Conservation (phyloP, 768 basidiomycete species). For the Mycena albidolilacea region DNA sequence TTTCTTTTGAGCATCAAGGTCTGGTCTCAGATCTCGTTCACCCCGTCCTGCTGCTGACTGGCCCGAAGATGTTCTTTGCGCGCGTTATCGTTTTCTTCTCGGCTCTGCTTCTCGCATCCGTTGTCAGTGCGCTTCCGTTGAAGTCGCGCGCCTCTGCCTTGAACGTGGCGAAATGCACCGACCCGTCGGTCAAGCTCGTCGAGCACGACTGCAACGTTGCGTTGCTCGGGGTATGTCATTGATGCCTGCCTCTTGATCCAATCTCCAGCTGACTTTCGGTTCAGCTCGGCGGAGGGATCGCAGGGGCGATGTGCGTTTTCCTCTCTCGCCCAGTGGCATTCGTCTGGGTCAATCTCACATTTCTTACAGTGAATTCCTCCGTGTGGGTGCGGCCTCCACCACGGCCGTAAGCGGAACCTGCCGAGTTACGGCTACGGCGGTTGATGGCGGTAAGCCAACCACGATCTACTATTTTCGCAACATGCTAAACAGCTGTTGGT, state of each 20-base stretch:
- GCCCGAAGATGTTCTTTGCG: constrained; percentile 36
- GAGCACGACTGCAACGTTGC: constrained; percentile 43
- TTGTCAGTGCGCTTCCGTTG: constrained; percentile 36
- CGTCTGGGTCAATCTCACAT: neutral
- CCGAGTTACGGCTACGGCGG: constrained; percentile 41
- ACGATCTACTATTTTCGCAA: neutral
- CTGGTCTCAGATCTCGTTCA: neutral
- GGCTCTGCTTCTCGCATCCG: constrained; percentile 21
- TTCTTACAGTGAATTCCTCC: constrained; percentile 38
- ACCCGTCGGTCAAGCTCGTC: constrained; percentile 37
- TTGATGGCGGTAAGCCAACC: constrained; percentile 37
- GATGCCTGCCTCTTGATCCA: neutral
- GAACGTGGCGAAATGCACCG: constrained; percentile 40
- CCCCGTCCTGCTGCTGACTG: neutral
- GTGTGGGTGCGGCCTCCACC: constrained; percentile 34
- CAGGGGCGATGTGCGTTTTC: constrained; percentile 38
- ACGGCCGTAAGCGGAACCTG: constrained; percentile 41
- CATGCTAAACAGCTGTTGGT: neutral
- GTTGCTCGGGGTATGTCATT: constrained; percentile 37
- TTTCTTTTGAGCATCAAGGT: constrained; percentile 5
- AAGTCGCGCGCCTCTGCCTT: constrained; percentile 31
- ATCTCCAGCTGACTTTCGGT: neutral
- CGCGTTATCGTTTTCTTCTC: constrained; percentile 35
- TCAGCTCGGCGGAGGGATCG: constrained; percentile 42
- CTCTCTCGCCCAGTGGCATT: neutral